Percentiles rank a stretch among this genome's conserved stretches.
Conservation (phyloP, 1,284 basidiomycete species). For the Ustilago esculenta region DNA sequence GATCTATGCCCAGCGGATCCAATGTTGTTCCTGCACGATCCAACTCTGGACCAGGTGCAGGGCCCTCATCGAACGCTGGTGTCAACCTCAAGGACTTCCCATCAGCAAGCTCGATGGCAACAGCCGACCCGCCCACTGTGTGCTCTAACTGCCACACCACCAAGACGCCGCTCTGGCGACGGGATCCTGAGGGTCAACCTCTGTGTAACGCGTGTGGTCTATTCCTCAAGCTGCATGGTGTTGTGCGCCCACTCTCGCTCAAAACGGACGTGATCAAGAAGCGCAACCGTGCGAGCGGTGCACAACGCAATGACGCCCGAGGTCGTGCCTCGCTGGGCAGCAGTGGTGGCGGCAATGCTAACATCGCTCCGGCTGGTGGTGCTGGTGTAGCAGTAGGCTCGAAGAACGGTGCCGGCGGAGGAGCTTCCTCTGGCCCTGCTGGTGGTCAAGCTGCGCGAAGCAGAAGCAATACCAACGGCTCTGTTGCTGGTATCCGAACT, state of each 20-base stretch:
- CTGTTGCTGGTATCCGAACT: constrained; percentile 37
- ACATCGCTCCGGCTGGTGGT: constrained; percentile 24
- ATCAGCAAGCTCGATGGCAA: constrained; percentile 48
- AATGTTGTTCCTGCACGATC: constrained; percentile 3
- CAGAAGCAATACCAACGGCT: constrained; percentile 32
- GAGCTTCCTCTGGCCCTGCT: not conserved
- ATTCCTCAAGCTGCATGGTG: constrained; percentile 87
- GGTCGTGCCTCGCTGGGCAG: constrained; percentile 16
- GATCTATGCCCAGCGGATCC: constrained; percentile 2
- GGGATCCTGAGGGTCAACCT: constrained; percentile 93
- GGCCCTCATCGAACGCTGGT: constrained; percentile 9
- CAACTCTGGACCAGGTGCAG: constrained; percentile 12
- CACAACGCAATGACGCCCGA: constrained; percentile 29
- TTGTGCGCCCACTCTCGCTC: constrained; percentile 88
- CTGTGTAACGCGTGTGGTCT: constrained; percentile 73
- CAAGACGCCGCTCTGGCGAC: constrained; percentile 92
- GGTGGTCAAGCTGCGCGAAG: not conserved
- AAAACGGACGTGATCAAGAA: constrained; percentile 99
- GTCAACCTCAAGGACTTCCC: constrained; percentile 45
- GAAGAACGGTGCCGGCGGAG: constrained; percentile 12
- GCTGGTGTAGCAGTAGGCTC: constrained; percentile 3
- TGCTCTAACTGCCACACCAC: constrained; percentile 96
- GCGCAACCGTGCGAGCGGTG: constrained; percentile 69
- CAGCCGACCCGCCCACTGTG: constrained; percentile 72
- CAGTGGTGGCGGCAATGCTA: constrained; percentile 16